These are phyloP conservation scores for Serendipita vermifera DNA, from an alignment of 768 basidiomycete genomes.

Conservation along the genomic window DNA sequence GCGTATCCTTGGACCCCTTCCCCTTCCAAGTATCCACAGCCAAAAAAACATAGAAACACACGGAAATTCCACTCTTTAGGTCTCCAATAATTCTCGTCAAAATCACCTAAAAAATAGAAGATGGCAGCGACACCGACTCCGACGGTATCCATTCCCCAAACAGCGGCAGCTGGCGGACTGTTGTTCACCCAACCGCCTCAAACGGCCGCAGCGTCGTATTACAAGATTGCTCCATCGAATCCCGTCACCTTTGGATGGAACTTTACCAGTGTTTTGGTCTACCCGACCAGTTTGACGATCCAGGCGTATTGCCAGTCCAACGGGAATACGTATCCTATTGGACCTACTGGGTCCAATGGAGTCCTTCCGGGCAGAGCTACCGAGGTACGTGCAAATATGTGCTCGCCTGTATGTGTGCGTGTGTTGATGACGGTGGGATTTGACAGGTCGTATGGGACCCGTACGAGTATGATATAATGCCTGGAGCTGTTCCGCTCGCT, in stretches of 20 bases:
- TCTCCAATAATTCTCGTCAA: too few species aligned
- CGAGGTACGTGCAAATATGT: slow-evolving; percentile 9
- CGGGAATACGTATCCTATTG: slow-evolving; percentile 81
- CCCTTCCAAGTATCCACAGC: too few species aligned
- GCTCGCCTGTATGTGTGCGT: slow-evolving; percentile 16
- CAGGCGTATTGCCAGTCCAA: slow-evolving; percentile 66
- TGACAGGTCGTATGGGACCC: slow-evolving; percentile 61
- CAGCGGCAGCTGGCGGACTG: slow-evolving; percentile 33
- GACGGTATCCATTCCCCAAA: slow-evolving; percentile 15
- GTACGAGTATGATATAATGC: slow-evolving; percentile 53
- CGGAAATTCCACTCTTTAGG: too few species aligned
- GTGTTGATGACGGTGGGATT: neutral
- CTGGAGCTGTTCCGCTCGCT: slow-evolving; percentile 54
- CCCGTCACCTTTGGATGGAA: slow-evolving; percentile 87
- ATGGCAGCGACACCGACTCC: slow-evolving; percentile 1
- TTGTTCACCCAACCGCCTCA: slow-evolving; percentile 70
- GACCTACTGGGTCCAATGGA: slow-evolving; percentile 50
- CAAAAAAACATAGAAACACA: too few species aligned
- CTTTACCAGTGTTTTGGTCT: slow-evolving; percentile 57
- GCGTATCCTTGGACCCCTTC: too few species aligned
- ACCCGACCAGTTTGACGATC: slow-evolving; percentile 64
- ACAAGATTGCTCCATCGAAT: slow-evolving; percentile 66
- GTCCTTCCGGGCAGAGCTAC: slow-evolving; percentile 60
- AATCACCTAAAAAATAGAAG: neutral
- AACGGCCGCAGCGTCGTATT: slow-evolving; percentile 65